Evolutionary conservation across 495 filamentous ascomycete species (phyloP).

Genomic region (Rostrohypoxylon terebratum): DNA sequence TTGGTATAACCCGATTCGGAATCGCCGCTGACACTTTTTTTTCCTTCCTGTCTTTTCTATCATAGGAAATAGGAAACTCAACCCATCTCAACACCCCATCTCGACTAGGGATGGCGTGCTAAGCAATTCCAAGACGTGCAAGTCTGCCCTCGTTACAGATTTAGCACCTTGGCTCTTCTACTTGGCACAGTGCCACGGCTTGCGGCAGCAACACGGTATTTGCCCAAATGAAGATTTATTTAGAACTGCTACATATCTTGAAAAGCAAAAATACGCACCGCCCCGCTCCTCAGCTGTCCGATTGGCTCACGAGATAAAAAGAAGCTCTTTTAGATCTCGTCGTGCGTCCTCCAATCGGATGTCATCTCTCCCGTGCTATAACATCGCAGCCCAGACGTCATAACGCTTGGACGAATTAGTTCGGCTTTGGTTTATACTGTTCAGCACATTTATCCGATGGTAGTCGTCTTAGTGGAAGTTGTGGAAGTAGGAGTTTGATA

Average conservation of each 20-base stretch:
- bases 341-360: neutral
- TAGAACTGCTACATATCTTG: neutral
- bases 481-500: neutral
- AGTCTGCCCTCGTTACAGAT: conserved; percentile 18
- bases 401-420: neutral
- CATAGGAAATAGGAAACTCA: neutral
- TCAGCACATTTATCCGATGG: neutral
- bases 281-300: neutral
- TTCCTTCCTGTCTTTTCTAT: neutral
- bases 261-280: too few relatives aligned
- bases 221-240: neutral
- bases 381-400: neutral
- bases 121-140: conserved; percentile 1
- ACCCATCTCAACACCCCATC: neutral
- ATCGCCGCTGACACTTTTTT: neutral
- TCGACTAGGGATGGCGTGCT: neutral
- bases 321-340: neutral
- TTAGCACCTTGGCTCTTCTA: conserved; percentile 33
- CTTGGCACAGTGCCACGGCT: conserved; percentile 24
- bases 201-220: neutral
- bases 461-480: neutral
- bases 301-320: neutral
- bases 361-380: neutral
- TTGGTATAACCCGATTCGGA: neutral
- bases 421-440: too few relatives aligned